Base-by-base conservation (phyloP, 2,329 filamentous ascomycete genomes). In the Moelleriella libera region DNA sequence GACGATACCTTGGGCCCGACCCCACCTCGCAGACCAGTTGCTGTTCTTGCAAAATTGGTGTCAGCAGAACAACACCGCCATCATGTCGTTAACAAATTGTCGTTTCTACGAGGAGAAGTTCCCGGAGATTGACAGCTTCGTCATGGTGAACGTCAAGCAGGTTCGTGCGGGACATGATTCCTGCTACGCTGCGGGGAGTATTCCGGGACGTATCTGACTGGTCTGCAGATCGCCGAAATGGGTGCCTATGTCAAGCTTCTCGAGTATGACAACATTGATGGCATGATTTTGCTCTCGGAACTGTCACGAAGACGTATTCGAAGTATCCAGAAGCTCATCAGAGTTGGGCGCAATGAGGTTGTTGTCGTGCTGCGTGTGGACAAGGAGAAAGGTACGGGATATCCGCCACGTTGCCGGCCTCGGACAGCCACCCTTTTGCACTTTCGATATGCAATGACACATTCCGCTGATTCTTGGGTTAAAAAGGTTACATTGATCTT, bases 111-210 rank as follows among this genome's bases (percentile, higher is more conserved):
- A 95, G 77, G 88, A 95, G 73, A 94, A 94, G 71, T 96, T 85
- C 53, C 63, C 65, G 58, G 92, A 97, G 77, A 90, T 98, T 66
- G 92, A 98, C 72, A 94, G 88, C 76, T 97, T 96, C 71, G 94
- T 98, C 65, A 98, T 98, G 92, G 92, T 98, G 67, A 98, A 97
- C 70, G 92, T 97, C 61, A 94, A 95, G 80, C 88, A 95, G 82
- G 85, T 89, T 65, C 53, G 76, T 62, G 88, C 21, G 21, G 21
- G 21, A 21, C 21, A 21, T 21, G 21, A 21, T 21, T 21, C 21
- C 21, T 21, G 21, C 21, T 21, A 21, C 21, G 21, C 21, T 21
- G 21, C 2, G 21, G 21, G 21, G 21, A 49, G 48, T 47, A 49
- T 30, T 44, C 43, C 47, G 11, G 42, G 11, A 44, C 30, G 44